Percentiles rank a stretch among this genome's conserved stretches.
phyloP scores from a whole-genome alignment of 495 filamentous ascomycete species.

The Viridothelium virens region DNA sequence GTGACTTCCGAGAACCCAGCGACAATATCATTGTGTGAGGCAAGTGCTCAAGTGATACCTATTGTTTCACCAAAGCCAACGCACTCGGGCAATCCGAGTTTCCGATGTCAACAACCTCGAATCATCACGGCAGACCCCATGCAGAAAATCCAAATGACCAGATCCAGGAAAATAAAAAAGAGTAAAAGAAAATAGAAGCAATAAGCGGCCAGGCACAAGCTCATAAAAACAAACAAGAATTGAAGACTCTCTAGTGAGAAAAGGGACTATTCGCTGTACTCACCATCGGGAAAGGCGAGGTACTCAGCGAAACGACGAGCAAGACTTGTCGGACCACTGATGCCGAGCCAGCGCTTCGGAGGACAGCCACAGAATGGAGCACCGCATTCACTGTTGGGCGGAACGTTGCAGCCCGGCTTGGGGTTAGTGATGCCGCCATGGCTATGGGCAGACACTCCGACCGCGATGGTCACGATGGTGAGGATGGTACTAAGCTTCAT shows the following conservation, averaged over 20 bases:
- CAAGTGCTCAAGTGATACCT: no score
- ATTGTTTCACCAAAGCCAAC: no score
- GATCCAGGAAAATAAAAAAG: no score
- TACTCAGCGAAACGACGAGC: slow-evolving; percentile 1
- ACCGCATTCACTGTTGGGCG: neutral
- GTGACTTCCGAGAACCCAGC: no score
- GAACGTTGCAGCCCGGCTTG: neutral
- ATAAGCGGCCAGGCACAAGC: neutral
- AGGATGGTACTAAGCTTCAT: neutral
- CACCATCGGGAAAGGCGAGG: neutral
- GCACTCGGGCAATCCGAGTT: no score
- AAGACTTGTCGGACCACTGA: neutral
- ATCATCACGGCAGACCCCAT: no score
- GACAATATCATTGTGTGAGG: no score
- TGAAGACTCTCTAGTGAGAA: neutral
- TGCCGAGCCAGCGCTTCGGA: slow-evolving; percentile 7
- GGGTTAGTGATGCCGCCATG: neutral
- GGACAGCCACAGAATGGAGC: slow-evolving; percentile 2
- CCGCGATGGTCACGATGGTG: neutral
- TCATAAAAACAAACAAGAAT: neutral
- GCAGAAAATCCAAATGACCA: no score
- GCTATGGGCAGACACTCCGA: neutral
- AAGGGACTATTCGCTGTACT: neutral
- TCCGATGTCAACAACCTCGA: no score
- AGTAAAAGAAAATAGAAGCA: no score